phyloP scores from a whole-genome alignment of 2,329 filamentous ascomycete species.

The Monilinia fructicola region DNA sequence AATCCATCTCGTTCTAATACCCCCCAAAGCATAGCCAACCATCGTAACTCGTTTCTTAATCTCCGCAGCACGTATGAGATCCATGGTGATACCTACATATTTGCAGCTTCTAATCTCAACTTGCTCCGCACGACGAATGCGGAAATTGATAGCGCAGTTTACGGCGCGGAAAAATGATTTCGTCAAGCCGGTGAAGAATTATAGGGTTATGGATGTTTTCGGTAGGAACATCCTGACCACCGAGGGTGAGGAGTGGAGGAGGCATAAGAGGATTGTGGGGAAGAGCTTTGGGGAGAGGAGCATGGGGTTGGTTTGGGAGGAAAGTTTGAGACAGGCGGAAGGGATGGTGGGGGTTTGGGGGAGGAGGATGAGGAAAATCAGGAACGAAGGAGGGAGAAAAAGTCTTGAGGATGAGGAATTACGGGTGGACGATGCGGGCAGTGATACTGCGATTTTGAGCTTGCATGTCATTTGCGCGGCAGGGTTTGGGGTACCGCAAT shows the following conservation, averaged over 20 bases:
- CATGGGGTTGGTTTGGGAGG: slow-evolving; percentile 46
- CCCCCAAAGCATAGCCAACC: slow-evolving; percentile 27
- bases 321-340: slow-evolving; percentile 50
- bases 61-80: slow-evolving; percentile 25
- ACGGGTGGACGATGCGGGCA: slow-evolving; percentile 45
- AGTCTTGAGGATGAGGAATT: slow-evolving; percentile 25
- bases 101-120: slow-evolving; percentile 30
- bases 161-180: slow-evolving; percentile 37
- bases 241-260: slow-evolving; percentile 40
- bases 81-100: slow-evolving; percentile 36
- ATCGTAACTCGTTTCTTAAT: slow-evolving; percentile 27
- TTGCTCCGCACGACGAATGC: slow-evolving; percentile 37
- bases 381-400: slow-evolving; percentile 39
- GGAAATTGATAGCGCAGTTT: slow-evolving; percentile 37
- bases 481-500: slow-evolving; percentile 47
- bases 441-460: slow-evolving; percentile 51
- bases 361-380: slow-evolving; percentile 47
- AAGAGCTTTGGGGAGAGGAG: slow-evolving; percentile 47
- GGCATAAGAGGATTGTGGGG: slow-evolving; percentile 40
- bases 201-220: slow-evolving; percentile 39
- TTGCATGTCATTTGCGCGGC: slow-evolving; percentile 55
- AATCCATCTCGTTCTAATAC: slow-evolving; percentile 20
- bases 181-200: slow-evolving; percentile 37
- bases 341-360: slow-evolving; percentile 47
- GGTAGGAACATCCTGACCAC: slow-evolving; percentile 39